Conservation (phyloP, 768 basidiomycete genomes). For the Amanita fuliginea region DNA sequence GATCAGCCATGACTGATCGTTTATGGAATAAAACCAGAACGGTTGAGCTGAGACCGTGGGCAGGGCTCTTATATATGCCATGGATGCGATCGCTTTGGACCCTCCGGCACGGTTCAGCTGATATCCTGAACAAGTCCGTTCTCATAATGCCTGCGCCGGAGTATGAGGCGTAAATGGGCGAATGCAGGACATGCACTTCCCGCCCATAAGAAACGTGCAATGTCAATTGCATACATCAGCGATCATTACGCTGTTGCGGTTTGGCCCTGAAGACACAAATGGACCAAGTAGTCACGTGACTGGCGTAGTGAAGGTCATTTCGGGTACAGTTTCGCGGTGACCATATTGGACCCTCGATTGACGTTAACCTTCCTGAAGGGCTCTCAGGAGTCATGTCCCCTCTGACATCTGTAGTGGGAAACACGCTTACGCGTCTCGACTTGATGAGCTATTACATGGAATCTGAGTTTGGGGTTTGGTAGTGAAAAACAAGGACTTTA, state of each 20-base stretch:
- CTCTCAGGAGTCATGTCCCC: not conserved
- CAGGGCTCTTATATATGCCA: not conserved
- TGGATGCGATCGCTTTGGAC: too few relatives aligned
- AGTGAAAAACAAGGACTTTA: not conserved
- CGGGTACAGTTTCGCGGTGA: not conserved
- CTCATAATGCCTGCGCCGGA: not conserved
- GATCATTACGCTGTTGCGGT: not conserved
- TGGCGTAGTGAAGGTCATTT: conserved; percentile 2
- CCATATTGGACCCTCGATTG: not conserved
- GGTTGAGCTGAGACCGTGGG: not conserved
- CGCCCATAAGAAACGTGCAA: conserved; percentile 1
- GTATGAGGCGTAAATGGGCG: not conserved
- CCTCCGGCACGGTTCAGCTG: too few relatives aligned
- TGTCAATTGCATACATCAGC: not conserved
- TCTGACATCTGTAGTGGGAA: not conserved
- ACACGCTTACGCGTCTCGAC: not conserved
- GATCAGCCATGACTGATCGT: not conserved
- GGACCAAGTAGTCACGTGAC: conserved; percentile 1
- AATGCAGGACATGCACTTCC: conserved; percentile 2
- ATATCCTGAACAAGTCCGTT: too few relatives aligned
- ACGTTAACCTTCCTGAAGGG: not conserved
- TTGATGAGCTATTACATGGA: not conserved
- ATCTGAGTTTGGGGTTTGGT: not conserved
- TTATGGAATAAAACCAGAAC: not conserved
- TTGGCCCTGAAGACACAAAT: not conserved